phyloP scores from a whole-genome alignment of 2,329 filamentous ascomycete genomes.

The Hypoxylon rubiginosum region DNA sequence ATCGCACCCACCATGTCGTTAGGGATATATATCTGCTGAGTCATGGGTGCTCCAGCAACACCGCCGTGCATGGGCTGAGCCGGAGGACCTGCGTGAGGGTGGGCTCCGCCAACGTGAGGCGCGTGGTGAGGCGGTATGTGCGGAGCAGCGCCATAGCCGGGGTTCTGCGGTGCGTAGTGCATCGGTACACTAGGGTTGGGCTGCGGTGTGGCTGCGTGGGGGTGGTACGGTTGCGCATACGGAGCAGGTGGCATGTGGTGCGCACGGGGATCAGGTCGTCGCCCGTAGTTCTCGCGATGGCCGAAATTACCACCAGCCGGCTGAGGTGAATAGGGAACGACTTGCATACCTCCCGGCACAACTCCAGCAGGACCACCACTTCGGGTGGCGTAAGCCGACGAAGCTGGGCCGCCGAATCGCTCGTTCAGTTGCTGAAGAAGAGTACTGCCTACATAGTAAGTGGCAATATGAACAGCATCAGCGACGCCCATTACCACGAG shows the following conservation, averaged over 20 bases:
- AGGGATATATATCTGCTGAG: conserved; percentile 98
- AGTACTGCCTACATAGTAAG: conserved; percentile 99
- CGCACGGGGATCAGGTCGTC: conserved; percentile 78
- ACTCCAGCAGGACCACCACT: conserved; percentile 94
- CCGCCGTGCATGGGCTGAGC: conserved; percentile 80
- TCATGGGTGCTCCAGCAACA: conserved; percentile 85
- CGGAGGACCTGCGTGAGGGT: conserved; percentile 75
- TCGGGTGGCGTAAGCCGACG: conserved; percentile 96
- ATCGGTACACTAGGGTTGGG: conserved; percentile 75
- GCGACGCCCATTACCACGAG: conserved; percentile 97
- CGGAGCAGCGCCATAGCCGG: conserved; percentile 81
- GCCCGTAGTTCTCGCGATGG: conserved; percentile 84
- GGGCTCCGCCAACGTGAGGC: conserved; percentile 73
- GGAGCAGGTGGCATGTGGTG: conserved; percentile 82
- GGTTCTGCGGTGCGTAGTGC: conserved; percentile 84
- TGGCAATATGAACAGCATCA: conserved; percentile 98
- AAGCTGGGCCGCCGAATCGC: conserved; percentile 93
- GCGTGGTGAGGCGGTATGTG: conserved; percentile 81
- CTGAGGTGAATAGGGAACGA: conserved; percentile 97
- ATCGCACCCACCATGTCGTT: conserved; percentile 99
- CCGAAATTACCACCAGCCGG: conserved; percentile 93
- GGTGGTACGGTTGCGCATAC: conserved; percentile 82
- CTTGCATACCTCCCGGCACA: conserved; percentile 97
- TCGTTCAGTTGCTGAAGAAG: conserved; percentile 97
- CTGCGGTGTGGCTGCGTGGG: conserved; percentile 70